These are phyloP conservation scores for Coemansia sp. DNA, from an alignment of 192 early-diverging fungal genomes.

Conservation along the genomic window DNA sequence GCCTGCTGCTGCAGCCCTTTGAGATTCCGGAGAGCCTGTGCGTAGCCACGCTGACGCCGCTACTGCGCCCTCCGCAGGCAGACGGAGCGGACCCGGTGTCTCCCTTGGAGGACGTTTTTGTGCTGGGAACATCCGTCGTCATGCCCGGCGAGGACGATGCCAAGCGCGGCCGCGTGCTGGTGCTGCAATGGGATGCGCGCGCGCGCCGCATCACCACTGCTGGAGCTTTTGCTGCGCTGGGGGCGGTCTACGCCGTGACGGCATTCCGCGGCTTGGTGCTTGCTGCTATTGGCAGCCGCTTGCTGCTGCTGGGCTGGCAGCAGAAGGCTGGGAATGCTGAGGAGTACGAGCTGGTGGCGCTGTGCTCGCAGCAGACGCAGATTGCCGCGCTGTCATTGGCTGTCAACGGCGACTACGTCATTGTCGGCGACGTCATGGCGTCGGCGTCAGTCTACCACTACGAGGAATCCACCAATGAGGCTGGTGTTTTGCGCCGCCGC, in stretches of 20 bases:
- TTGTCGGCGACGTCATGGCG: conserved; percentile 84
- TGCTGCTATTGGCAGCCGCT: conserved; percentile 62
- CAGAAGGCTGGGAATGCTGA: neutral
- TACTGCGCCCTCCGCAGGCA: conserved; percentile 2
- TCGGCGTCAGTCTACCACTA: conserved; percentile 65
- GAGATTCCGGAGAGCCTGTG: conserved; percentile 47
- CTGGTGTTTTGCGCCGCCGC: neutral
- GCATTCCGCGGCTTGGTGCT: conserved; percentile 65
- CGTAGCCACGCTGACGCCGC: conserved; percentile 15
- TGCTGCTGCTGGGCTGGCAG: conserved; percentile 46
- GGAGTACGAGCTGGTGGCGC: conserved; percentile 24
- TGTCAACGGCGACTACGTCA: conserved; percentile 63
- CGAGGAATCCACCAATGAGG: neutral
- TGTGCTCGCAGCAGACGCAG: conserved; percentile 56
- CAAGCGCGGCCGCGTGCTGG: conserved; percentile 69
- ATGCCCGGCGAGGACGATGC: conserved; percentile 63
- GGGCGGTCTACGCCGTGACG: conserved; percentile 61
- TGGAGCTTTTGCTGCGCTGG: conserved; percentile 51
- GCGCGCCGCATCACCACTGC: conserved; percentile 58
- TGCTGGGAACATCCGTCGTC: conserved; percentile 73
- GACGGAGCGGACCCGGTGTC: neutral
- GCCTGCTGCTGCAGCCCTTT: conserved; percentile 19
- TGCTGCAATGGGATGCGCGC: conserved; percentile 57
- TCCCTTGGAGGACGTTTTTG: conserved; percentile 56
- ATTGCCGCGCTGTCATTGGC: conserved; percentile 61